A percentile compares a stretch with the other conserved stretches of the same genome.
Conservation (phyloP, 441 rosid genomes). For the Erodium trifolium region DNA sequence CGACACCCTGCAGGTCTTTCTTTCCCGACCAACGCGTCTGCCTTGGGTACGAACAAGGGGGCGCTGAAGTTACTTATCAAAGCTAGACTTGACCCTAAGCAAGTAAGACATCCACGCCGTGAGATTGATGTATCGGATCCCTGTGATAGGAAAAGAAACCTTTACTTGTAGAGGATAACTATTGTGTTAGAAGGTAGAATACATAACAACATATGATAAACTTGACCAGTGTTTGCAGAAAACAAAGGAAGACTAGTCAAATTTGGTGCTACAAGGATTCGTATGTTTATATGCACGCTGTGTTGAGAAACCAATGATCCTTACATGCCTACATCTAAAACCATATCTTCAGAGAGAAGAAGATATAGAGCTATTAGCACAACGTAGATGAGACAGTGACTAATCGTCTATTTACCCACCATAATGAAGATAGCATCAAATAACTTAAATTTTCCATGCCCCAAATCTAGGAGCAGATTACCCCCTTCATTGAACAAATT, state of each 20-base stretch:
- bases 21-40: slow-evolving; percentile 44
- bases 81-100: slow-evolving; percentile 51
- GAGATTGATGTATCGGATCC: slow-evolving; percentile 36
- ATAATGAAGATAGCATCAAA: too few species aligned
- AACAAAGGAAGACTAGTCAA: background rate
- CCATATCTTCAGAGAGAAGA: background rate
- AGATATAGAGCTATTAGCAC: background rate
- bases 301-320: background rate
- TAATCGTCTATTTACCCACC: too few species aligned
- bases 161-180: background rate
- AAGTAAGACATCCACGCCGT: slow-evolving; percentile 57
- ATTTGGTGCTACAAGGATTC: background rate
- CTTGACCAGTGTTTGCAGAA: background rate
- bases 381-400: background rate
- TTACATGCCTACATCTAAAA: background rate
- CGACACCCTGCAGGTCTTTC: slow-evolving; percentile 55
- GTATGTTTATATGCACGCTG: background rate
- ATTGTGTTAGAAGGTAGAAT: background rate
- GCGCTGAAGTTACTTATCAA: slow-evolving; percentile 36
- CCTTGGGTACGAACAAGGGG: slow-evolving; percentile 35
- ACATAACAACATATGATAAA: too few species aligned
- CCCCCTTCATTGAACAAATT: too few species aligned
- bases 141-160: slow-evolving; percentile 26
- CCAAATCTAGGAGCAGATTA: too few species aligned
- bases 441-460: too few species aligned